Conservation (phyloP, 2,329 filamentous ascomycete genomes). For the Beauveria asiatica region DNA sequence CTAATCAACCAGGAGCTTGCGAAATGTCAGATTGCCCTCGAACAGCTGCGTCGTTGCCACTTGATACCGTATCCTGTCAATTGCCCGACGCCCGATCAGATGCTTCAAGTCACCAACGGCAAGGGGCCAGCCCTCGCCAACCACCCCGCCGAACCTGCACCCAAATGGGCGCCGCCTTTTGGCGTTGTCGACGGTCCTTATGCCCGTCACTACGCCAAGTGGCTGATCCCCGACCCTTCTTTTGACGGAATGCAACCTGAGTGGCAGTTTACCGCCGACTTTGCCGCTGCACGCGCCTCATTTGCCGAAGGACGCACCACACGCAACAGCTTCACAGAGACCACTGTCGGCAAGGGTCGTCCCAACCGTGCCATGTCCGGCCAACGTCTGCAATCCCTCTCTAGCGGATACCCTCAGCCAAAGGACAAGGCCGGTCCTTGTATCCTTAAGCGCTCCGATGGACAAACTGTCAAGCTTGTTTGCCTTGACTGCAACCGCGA, state of each 20-base stretch:
- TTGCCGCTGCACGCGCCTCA: slow-evolving; percentile 35
- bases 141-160: slow-evolving; percentile 53
- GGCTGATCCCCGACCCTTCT: slow-evolving; percentile 80
- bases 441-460: slow-evolving; percentile 77
- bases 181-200: slow-evolving; percentile 90
- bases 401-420: slow-evolving; percentile 60
- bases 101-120: slow-evolving; percentile 64
- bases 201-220: slow-evolving; percentile 87
- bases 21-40: slow-evolving; percentile 87
- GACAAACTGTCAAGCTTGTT: slow-evolving; percentile 78
- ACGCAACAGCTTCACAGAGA: slow-evolving; percentile 55
- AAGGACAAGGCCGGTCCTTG: slow-evolving; percentile 79
- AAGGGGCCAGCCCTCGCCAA: slow-evolving; percentile 61
- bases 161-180: slow-evolving; percentile 77
- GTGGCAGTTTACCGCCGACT: slow-evolving; percentile 33
- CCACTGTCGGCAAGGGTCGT: slow-evolving; percentile 38
- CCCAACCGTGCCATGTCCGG: slow-evolving; percentile 41
- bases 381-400: slow-evolving; percentile 60
- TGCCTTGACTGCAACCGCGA: slow-evolving; percentile 82
- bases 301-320: slow-evolving; percentile 65
- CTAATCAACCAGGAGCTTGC: slow-evolving; percentile 93
- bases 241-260: slow-evolving; percentile 64
- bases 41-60: slow-evolving; percentile 87
- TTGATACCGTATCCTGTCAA: slow-evolving; percentile 81
- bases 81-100: slow-evolving; percentile 55